Conservation (phyloP, 2,329 filamentous ascomycete species). For the Apiospora hydei region DNA sequence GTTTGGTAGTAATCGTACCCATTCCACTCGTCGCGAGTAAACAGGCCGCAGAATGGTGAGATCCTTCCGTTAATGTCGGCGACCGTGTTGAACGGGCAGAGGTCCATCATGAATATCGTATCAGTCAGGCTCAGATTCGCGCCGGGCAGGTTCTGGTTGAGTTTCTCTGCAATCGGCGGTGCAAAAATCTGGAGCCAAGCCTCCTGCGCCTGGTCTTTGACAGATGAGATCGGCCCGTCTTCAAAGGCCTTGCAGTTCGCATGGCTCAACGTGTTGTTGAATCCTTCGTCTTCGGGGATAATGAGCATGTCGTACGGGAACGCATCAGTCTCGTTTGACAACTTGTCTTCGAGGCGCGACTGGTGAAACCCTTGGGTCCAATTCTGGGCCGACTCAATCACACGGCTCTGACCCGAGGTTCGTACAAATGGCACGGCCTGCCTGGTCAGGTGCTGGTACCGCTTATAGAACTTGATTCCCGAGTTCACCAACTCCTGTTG, state of each 20-base stretch:
- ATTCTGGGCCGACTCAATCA: slow-evolving; percentile 76
- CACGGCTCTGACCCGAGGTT: slow-evolving; percentile 72
- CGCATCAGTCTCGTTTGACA: slow-evolving; percentile 49
- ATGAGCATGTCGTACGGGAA: slow-evolving; percentile 66
- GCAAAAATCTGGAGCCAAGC: slow-evolving; percentile 71
- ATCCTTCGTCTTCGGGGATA: slow-evolving; percentile 69
- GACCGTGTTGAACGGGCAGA: slow-evolving; percentile 88
- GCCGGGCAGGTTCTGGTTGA: slow-evolving; percentile 74
- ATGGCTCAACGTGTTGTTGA: slow-evolving; percentile 86
- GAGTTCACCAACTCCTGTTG: slow-evolving; percentile 76
- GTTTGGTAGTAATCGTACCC: slow-evolving; percentile 83
- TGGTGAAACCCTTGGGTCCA: slow-evolving; percentile 78
- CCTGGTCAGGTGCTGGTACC: slow-evolving; percentile 71
- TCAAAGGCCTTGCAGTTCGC: slow-evolving; percentile 76
- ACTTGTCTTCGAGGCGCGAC: slow-evolving; percentile 52
- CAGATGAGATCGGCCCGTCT: slow-evolving; percentile 55
- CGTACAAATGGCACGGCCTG: slow-evolving; percentile 72
- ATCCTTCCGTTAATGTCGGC: slow-evolving; percentile 61
- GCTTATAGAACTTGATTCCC: slow-evolving; percentile 76
- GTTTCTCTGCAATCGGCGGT: slow-evolving; percentile 69
- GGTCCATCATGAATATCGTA: slow-evolving; percentile 80
- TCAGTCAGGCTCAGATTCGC: slow-evolving; percentile 69
- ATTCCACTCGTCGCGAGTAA: slow-evolving; percentile 75
- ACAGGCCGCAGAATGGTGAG: slow-evolving; percentile 79
- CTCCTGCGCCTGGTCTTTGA: slow-evolving; percentile 58